A percentile compares a stretch with the other conserved stretches of the same genome.
phyloP scores from a whole-genome alignment of 106 monocot genomes.

The Chionographis japonica region DNA sequence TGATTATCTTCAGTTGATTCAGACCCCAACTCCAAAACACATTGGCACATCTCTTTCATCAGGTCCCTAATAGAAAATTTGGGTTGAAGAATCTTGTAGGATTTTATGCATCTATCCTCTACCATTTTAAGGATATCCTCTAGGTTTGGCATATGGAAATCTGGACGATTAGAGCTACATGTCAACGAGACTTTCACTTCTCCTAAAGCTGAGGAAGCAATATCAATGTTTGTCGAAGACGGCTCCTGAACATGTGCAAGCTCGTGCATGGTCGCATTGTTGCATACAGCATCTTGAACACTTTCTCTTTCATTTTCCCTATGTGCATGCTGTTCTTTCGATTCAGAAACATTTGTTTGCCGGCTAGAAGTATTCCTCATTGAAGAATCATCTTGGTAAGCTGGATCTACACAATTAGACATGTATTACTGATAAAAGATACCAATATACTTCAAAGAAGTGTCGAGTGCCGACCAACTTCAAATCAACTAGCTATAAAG shows the following conservation, averaged over 20 bases:
- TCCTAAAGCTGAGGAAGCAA: slow-evolving; percentile 45
- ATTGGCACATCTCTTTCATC: slow-evolving; percentile 43
- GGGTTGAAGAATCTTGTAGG: slow-evolving; percentile 37
- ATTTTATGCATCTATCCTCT: slow-evolving; percentile 45
- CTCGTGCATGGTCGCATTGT: slow-evolving; percentile 2
- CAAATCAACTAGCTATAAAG: no score
- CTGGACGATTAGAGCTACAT: background rate
- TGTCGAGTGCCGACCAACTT: no score
- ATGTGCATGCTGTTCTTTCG: background rate
- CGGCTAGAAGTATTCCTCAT: background rate
- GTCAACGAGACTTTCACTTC: slow-evolving; percentile 46
- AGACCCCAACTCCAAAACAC: slow-evolving; percentile 32
- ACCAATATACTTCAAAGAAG: no score
- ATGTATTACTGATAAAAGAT: no score
- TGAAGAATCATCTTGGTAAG: background rate
- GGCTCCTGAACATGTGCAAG: slow-evolving; percentile 4
- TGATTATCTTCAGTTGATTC: slow-evolving; percentile 10
- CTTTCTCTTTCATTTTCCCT: background rate
- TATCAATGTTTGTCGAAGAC: slow-evolving; percentile 20
- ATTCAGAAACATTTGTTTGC: no score
- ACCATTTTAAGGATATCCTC: slow-evolving; percentile 35
- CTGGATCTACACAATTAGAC: no score
- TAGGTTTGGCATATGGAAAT: slow-evolving; percentile 30
- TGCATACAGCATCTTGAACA: background rate
- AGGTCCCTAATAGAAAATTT: slow-evolving; percentile 42